phyloP scores from a whole-genome alignment of 2,329 filamentous ascomycete species.

The Aspergillus sp. region DNA sequence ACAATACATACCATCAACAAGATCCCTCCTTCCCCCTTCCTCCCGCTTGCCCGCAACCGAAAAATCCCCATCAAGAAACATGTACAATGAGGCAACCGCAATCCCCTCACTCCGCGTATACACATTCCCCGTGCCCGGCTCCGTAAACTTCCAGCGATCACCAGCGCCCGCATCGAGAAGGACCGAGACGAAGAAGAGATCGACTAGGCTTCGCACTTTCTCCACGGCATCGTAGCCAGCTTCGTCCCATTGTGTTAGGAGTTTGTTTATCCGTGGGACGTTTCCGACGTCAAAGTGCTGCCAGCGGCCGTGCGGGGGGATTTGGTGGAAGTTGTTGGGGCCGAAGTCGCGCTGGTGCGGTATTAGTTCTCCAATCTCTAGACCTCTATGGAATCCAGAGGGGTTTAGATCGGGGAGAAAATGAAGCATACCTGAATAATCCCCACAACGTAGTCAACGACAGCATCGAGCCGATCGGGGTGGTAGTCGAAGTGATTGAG shows the following conservation, averaged over 20 bases:
- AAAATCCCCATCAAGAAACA: constrained; percentile 54
- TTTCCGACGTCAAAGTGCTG: constrained; percentile 66
- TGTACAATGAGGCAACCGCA: constrained; percentile 56
- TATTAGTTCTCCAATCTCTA: background rate
- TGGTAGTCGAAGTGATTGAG: constrained; percentile 52
- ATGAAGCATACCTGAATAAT: constrained; percentile 47
- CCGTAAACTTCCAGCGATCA: constrained; percentile 54
- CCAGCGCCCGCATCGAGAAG: constrained; percentile 61
- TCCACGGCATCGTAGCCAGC: constrained; percentile 51
- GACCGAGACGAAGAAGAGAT: constrained; percentile 66
- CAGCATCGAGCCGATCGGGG: constrained; percentile 42
- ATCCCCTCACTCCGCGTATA: constrained; percentile 57
- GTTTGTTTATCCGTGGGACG: constrained; percentile 52
- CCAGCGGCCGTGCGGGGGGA: constrained; percentile 63
- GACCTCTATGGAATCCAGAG: background rate
- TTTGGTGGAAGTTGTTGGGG: constrained; percentile 51
- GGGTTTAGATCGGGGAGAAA: background rate
- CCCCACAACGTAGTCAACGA: constrained; percentile 49
- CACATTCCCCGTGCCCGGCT: constrained; percentile 36
- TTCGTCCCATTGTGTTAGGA: constrained; percentile 53
- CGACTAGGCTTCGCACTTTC: constrained; percentile 59
- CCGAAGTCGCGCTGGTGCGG: constrained; percentile 55
- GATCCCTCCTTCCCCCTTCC: constrained; percentile 12
- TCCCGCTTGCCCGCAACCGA: constrained; percentile 25
- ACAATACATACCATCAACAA: constrained; percentile 11